phyloP scores from a whole-genome alignment of 108 stramenopile species.

The Aurantiochytrium sp. region DNA sequence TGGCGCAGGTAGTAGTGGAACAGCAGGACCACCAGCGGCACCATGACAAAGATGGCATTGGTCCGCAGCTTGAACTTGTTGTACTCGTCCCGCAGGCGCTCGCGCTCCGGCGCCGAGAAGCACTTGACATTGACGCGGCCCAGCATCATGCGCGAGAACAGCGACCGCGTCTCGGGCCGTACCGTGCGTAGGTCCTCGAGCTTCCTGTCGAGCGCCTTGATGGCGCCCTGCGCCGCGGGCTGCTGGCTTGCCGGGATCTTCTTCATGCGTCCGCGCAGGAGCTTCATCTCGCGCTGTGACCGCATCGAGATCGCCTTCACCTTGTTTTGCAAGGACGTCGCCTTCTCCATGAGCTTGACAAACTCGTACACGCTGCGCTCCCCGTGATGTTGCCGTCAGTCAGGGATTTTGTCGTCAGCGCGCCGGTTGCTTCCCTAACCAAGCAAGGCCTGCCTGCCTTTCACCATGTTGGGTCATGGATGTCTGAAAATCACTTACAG shows the following conservation, averaged over 20 bases:
- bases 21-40: background rate
- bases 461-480: no score
- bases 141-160: constrained; percentile 33
- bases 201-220: background rate
- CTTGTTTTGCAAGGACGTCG: background rate
- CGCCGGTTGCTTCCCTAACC: no score
- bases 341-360: background rate
- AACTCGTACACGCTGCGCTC: background rate
- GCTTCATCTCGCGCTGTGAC: background rate
- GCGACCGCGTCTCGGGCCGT: constrained; percentile 2
- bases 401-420: no score
- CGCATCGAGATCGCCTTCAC: constrained; percentile 21
- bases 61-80: constrained; percentile 37
- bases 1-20: constrained; percentile 12
- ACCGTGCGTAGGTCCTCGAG: background rate
- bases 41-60: constrained; percentile 26
- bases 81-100: constrained; percentile 19
- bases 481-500: background rate
- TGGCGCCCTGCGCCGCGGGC: background rate
- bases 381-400: background rate
- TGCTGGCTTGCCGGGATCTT: background rate
- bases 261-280: background rate
- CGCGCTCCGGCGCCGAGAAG: background rate
- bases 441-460: no score
- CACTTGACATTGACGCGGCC: constrained; percentile 33